Conservation (phyloP, 108 stramenopile genomes). For the Skeletonema costatum region DNA sequence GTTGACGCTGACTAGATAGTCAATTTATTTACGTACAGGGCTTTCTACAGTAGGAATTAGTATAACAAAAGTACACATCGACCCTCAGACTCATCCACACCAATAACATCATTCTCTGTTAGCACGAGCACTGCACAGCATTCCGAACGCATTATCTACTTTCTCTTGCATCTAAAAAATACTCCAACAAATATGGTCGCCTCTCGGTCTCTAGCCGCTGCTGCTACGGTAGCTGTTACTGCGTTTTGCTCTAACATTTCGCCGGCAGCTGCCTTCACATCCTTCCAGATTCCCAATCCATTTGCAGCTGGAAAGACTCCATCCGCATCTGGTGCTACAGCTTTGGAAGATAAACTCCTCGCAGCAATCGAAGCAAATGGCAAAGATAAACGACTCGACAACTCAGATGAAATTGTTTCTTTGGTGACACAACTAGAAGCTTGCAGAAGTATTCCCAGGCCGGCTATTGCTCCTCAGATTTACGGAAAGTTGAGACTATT, state of each 20-base stretch:
- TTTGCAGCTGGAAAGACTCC: background rate
- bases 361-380: constrained; percentile 40
- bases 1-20: too few species aligned
- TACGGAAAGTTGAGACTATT: constrained; percentile 82
- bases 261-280: constrained; percentile 30
- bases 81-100: too few species aligned
- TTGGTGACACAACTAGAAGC: constrained; percentile 64
- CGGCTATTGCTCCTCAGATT: constrained; percentile 70
- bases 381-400: constrained; percentile 62
- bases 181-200: background rate
- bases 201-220: background rate
- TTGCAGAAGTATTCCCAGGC: constrained; percentile 46
- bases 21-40: too few species aligned
- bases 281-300: constrained; percentile 33
- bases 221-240: background rate
- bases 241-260: background rate
- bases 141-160: background rate
- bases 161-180: background rate
- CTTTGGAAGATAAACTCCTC: constrained; percentile 48
- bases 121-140: too few species aligned
- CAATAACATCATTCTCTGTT: too few species aligned
- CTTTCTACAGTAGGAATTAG: too few species aligned
- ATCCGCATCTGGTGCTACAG: constrained; percentile 14
- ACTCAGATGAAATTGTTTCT: constrained; percentile 56
- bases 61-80: too few species aligned